Evolutionary conservation across 1,139 yeast genomes (phyloP), one percentile per base, ranked within the genome.

Genomic region (Yamadazyma buinensis): DNA sequence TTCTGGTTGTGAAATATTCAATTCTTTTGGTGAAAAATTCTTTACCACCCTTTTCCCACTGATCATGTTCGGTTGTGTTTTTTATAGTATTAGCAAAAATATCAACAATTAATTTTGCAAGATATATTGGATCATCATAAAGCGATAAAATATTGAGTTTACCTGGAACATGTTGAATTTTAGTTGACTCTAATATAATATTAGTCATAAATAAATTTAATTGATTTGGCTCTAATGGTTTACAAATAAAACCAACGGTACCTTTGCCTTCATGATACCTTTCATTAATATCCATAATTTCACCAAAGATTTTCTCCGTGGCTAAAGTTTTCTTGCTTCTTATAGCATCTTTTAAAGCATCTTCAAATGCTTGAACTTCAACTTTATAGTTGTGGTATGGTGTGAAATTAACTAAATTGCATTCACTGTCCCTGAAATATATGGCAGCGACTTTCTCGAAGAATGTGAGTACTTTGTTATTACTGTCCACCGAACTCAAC

Each of bases 1-100:
- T 57, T 44, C 76, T 62, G 29, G 68, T 59, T 11, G 78, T 74
- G 48, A 72, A 77, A 47, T 70, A 74, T 28, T 60, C 60, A 19
- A 72, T 66, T 33, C 59, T 64, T 23, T 58, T 47, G 15, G 59
- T 52, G 43, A 76, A 75, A 40, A 61, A 58, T 0, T 48, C 57
- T 29, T 62, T 57, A 3, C 82, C 81, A 5, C 63, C 64, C 8
- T 44, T 42, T 10, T 58, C 57, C 83, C 83, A 77, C 47, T 67
- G 55, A 44, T 77, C 83, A 28, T 57, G 49, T 3, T 48, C 48
- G 13, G 70, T 64, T 3, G 75, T 62, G 44, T 76, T 73, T 44
- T 75, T 76, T 51, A 77, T 54, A 18, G 57, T 57, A 0, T 49
- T 44, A 11, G 61, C 77, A 51, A 75, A 77, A 30, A 45, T 39